Base-by-base conservation (phyloP, 768 basidiomycete genomes). In the Crassisporium funariophilum region DNA sequence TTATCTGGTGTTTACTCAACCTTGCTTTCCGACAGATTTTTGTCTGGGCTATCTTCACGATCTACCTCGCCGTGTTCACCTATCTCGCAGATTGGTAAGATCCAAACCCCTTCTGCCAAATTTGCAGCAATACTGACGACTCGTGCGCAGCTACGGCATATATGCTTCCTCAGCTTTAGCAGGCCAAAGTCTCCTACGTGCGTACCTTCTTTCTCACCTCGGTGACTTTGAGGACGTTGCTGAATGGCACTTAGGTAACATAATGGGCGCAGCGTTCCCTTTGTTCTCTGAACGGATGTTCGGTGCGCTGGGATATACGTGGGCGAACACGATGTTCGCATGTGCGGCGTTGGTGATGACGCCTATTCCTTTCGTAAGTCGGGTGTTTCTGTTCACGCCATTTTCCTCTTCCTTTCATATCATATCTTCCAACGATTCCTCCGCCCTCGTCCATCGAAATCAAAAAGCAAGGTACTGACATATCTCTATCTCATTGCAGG, bases 101-200 rank as follows among this genome's bases (percentile, higher is more conserved):
- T 23, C 23, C 5, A 8, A 9, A 36, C 13, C 13, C 35, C 10
- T 15, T 7, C n/a, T n/a, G n/a, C n/a, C n/a, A n/a, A n/a, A n/a
- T n/a, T n/a, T n/a, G n/a, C n/a, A n/a, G n/a, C n/a, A n/a, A n/a
- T n/a, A n/a, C n/a, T n/a, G n/a, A n/a, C n/a, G n/a, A n/a, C n/a
- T n/a, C n/a, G n/a, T n/a, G 33, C 10, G 5, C 50, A 63, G 76
- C 53, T 77, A 78, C 40, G 73, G 74, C 0, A 65, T 69, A 4
- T 84, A 79, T 55, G 82, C 84, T 15, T 83, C 81, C 0, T 82
- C 81, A 0, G 82, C 83, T 4, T 61, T 84, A 20, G 82, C 84
- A 0, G 84, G 76, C 1, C 82, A 84, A 60, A 81, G 75, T 53
- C 66, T 84, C 40, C 71, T 72, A 48, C 71, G 83, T 75, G 48